Conservation (phyloP, 2,329 filamentous ascomycete genomes). For the Fusarium paranaense region DNA sequence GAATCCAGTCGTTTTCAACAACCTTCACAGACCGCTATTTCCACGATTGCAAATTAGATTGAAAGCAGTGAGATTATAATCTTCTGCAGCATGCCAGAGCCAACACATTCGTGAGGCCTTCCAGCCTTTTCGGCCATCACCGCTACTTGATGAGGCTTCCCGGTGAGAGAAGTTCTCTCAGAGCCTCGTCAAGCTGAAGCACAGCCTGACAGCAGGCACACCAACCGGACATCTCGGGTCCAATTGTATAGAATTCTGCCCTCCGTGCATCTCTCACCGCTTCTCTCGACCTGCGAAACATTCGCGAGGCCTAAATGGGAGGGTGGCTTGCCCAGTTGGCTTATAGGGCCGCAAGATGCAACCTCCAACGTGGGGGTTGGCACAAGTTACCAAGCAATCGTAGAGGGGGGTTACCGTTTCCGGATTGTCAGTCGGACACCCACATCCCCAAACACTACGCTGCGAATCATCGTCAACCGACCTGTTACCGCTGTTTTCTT, state of each 20-base stretch:
- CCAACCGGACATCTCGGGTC: background rate
- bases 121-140: background rate
- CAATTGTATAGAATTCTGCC: background rate
- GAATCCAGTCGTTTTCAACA: background rate
- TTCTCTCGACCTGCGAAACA: background rate
- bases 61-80: background rate
- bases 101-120: background rate
- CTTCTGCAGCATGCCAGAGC: background rate
- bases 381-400: background rate
- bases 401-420: background rate
- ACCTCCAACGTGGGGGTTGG: background rate
- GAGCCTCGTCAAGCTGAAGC: background rate
- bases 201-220: background rate
- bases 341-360: background rate
- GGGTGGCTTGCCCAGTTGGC: background rate
- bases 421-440: background rate
- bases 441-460: background rate
- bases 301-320: background rate
- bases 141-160: background rate
- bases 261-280: background rate
- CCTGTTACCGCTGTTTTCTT: background rate
- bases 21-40: background rate
- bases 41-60: background rate
- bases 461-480: background rate
- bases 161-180: background rate